Evolutionary conservation across 2,329 filamentous ascomycete species (phyloP).

Genomic region (Fusarium domesticum): DNA sequence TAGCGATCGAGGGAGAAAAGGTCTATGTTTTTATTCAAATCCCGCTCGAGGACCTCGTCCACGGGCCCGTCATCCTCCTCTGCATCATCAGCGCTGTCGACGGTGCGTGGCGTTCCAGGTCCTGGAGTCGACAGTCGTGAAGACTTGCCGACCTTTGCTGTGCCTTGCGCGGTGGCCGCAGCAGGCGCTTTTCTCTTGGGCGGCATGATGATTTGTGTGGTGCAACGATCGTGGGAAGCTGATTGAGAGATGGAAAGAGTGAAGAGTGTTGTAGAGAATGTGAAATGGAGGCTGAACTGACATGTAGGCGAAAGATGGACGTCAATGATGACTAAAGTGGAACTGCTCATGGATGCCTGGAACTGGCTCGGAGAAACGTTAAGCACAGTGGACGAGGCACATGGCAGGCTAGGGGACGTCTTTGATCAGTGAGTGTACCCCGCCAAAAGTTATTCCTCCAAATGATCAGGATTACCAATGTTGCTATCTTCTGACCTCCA

Average conservation of each 20-base stretch:
- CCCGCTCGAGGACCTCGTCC: constrained; percentile 51
- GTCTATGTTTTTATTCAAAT: constrained; percentile 57
- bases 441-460: constrained; percentile 9
- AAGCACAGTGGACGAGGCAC: neutral
- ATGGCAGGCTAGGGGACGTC: neutral
- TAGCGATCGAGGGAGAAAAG: constrained; percentile 56
- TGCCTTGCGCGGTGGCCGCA: constrained; percentile 43
- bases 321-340: neutral
- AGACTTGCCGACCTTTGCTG: constrained; percentile 53
- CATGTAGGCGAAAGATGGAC: neutral
- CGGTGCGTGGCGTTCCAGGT: constrained; percentile 56
- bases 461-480: neutral
- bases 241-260: constrained; percentile 1
- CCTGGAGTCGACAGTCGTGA: constrained; percentile 61
- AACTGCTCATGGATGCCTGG: neutral
- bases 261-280: neutral
- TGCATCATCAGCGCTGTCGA: constrained; percentile 52
- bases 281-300: neutral
- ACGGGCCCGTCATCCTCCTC: constrained; percentile 49
- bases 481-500: constrained; percentile 4
- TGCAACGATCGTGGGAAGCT: constrained; percentile 9
- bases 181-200: constrained; percentile 64
- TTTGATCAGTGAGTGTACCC: constrained; percentile 4
- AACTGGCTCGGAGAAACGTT: neutral
- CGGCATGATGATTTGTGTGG: constrained; percentile 51